Base-by-base conservation (phyloP, 1,284 basidiomycete genomes). In the Trichosporon asahii region DNA sequence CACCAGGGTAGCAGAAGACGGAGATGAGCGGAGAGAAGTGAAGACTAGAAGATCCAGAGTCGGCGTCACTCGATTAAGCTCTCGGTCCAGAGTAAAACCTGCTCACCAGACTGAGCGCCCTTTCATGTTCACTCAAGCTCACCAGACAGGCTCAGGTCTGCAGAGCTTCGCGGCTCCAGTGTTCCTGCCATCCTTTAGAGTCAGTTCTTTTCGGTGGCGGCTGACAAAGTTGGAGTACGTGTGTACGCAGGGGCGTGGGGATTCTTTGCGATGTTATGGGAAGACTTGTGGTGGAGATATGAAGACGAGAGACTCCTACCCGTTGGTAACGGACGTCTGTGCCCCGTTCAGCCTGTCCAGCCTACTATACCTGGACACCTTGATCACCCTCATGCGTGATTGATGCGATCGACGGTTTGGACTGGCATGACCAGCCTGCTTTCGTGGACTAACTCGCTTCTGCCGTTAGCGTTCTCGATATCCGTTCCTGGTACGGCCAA, bases 31-130 rank as follows among this genome's bases (percentile, higher is more conserved):
- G 55, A 60, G 40, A 27, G 14, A 60, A 60, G 55, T 60, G 55
- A 31, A 61, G 7, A 31, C 29, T 18, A 18, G 29, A 31, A 61
- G 57, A 61, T 53, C 49, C 49, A 53, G 49, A 53, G 25, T 25
- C 49, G 49, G 49, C 49, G 49, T 53, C 49, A 53, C 49, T 21
- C 27, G 33, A 9, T 61, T 61, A 61, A 61, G 27, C 57, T 61
- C 57, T 61, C 57, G 57, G 57, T 31, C 57, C 57, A 61, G n/a
- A 61, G 27, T 14, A 31, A 31, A 61, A 31, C 15, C 11, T 12
- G 21, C 21, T 8, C 29, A 33, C 14, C 9, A 5, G 23, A 57
- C 29, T 4, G 53, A 57, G 25, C 3, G 21, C 49, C n/a, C n/a
- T n/a, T n/a, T 53, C 49, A 27, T 25, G 23, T 25, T 6, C 3